Conservation (phyloP, 2,329 filamentous ascomycete genomes). For the Ascochyta koolunga region DNA sequence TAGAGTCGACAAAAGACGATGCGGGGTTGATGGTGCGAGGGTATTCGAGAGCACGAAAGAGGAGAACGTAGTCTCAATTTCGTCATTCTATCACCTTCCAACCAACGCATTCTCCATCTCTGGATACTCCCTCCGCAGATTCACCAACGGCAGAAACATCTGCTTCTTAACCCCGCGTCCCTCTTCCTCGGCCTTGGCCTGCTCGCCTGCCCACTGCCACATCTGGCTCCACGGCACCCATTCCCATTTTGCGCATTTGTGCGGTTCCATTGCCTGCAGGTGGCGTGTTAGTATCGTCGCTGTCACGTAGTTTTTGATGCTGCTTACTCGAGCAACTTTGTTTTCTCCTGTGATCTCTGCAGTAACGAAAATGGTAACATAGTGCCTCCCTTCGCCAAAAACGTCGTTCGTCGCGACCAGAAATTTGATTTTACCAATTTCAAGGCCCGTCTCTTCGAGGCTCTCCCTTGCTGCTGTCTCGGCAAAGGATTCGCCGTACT, state of each 20-base stretch:
- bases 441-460: constrained; percentile 69
- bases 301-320: neutral
- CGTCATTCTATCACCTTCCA: constrained; percentile 8
- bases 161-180: constrained; percentile 34
- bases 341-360: constrained; percentile 57
- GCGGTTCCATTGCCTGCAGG: constrained; percentile 53
- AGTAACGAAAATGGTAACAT: constrained; percentile 73
- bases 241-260: constrained; percentile 63
- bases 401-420: constrained; percentile 71
- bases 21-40: constrained; percentile 10
- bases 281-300: constrained; percentile 4
- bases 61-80: neutral
- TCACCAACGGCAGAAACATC: constrained; percentile 57
- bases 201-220: constrained; percentile 44
- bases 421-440: constrained; percentile 59
- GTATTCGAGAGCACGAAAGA: neutral
- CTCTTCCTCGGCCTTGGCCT: constrained; percentile 35
- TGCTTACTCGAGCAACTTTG: constrained; percentile 61
- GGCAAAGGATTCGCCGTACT: constrained; percentile 68
- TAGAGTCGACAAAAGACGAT: neutral
- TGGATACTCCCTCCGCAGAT: constrained; percentile 48
- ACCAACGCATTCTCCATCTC: constrained; percentile 32
- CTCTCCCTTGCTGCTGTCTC: constrained; percentile 70
- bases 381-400: constrained; percentile 71
- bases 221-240: constrained; percentile 60